Evolutionary conservation across 257 asterid genomes (phyloP).

Genomic region (Hygrophila difformis): DNA sequence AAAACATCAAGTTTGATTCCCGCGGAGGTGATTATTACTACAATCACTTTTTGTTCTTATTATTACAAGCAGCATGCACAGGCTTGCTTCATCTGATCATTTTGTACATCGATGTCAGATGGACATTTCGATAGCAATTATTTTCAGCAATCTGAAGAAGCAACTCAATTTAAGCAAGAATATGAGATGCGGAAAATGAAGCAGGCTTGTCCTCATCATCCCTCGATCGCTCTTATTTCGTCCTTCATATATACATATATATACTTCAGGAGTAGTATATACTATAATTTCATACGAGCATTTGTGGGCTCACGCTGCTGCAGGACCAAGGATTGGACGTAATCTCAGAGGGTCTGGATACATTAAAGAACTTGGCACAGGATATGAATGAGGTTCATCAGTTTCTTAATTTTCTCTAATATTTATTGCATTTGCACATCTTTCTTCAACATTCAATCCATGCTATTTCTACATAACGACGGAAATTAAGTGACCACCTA

Average conservation of each 20-base stretch:
- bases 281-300: not conserved
- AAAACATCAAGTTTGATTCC: constrained; percentile 56
- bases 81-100: too few relatives aligned
- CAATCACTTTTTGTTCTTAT: not conserved
- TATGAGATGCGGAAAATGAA: constrained; percentile 77
- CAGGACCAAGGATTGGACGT: constrained; percentile 82
- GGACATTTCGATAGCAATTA: constrained; percentile 40
- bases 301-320: constrained; percentile 9
- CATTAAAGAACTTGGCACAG: constrained; percentile 63
- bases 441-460: not conserved
- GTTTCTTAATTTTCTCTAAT: too few relatives aligned
- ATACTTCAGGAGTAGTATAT: too few relatives aligned
- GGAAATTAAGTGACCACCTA: not conserved
- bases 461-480: not conserved
- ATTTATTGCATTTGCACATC: not conserved
- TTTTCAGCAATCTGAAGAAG: constrained; percentile 59
- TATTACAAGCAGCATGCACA: too few relatives aligned
- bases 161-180: constrained; percentile 63
- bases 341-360: constrained; percentile 72
- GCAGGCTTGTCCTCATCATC: constrained; percentile 63
- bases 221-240: too few relatives aligned
- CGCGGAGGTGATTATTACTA: constrained; percentile 32
- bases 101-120: constrained; percentile 28
- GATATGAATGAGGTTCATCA: constrained; percentile 95
- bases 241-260: too few relatives aligned